phyloP scores from a whole-genome alignment of 106 monocot species.

The Hemerocallis citrina region DNA sequence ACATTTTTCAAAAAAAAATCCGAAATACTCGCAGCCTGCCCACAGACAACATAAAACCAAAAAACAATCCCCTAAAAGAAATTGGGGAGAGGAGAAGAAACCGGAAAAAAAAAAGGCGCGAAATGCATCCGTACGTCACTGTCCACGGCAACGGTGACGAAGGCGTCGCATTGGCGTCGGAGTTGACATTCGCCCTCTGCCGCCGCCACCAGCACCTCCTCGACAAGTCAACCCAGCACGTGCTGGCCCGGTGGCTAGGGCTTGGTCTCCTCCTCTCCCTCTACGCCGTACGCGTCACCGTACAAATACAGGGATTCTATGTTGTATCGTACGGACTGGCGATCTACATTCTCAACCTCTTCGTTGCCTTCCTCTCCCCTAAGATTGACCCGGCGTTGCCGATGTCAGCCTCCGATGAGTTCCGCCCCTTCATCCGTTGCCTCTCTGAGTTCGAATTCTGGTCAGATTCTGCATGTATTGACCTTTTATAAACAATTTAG shows the following conservation, averaged over 20 bases:
- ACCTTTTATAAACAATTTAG: too few species aligned
- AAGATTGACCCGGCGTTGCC: conserved; percentile 52
- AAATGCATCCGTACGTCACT: too few species aligned
- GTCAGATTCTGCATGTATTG: conserved; percentile 37
- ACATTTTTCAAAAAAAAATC: too few species aligned
- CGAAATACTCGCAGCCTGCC: too few species aligned
- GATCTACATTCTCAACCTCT: conserved; percentile 65
- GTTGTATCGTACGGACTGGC: conserved; percentile 74
- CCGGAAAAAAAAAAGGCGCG: too few species aligned
- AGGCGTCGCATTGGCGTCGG: conserved; percentile 14
- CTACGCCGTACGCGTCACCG: conserved; percentile 38
- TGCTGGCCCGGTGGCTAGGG: conserved; percentile 56
- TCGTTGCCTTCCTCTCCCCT: conserved; percentile 81
- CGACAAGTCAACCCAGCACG: conserved; percentile 68
- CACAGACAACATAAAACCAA: too few species aligned
- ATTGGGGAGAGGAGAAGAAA: too few species aligned
- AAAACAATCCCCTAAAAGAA: too few species aligned
- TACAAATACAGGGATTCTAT: conserved; percentile 65
- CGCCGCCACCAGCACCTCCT: conserved; percentile 74
- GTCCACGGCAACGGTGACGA: neutral
- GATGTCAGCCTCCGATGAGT: conserved; percentile 55
- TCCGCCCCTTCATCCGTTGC: conserved; percentile 71
- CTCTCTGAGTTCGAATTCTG: conserved; percentile 91
- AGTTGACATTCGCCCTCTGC: conserved; percentile 15
- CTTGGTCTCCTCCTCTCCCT: conserved; percentile 25